These are phyloP conservation scores for Pythium coloratum DNA, from an alignment of 352 stramenopile genomes.

Conservation along the genomic window DNA sequence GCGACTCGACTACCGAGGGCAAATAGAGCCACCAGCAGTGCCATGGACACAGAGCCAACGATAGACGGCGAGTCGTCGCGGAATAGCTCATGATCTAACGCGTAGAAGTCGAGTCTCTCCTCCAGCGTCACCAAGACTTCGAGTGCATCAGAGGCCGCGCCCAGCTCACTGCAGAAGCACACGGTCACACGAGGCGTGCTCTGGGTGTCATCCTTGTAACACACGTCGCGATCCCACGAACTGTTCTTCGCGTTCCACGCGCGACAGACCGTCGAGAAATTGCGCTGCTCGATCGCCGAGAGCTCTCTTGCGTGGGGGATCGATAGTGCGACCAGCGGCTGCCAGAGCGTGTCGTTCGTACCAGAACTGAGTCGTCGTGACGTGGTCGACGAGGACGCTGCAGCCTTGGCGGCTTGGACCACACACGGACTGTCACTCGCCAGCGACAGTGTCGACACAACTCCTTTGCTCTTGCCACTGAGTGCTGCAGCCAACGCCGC, in stretches of 20 bases:
- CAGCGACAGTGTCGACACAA: slow-evolving; percentile 34
- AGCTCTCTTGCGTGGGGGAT: slow-evolving; percentile 54
- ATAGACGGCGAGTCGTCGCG: slow-evolving; percentile 61
- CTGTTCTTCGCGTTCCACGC: slow-evolving; percentile 43
- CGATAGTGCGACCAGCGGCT: slow-evolving; percentile 43
- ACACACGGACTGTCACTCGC: slow-evolving; percentile 43
- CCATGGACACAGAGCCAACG: slow-evolving; percentile 38
- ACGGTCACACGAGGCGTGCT: slow-evolving; percentile 45
- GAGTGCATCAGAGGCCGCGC: slow-evolving; percentile 20
- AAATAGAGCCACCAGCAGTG: slow-evolving; percentile 42
- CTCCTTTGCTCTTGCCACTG: slow-evolving; percentile 17
- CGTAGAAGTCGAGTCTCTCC: slow-evolving; percentile 67
- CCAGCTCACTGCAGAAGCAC: slow-evolving; percentile 55
- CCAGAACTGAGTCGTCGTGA: slow-evolving; percentile 10
- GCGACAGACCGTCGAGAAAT: slow-evolving; percentile 63
- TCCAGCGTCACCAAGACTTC: slow-evolving; percentile 67
- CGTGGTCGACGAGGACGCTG: slow-evolving; percentile 25
- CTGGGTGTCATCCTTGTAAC: slow-evolving; percentile 52
- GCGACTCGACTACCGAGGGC: slow-evolving; percentile 32
- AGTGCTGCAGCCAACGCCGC: slow-evolving; percentile 27
- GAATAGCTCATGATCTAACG: slow-evolving; percentile 51
- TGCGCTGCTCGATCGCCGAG: slow-evolving; percentile 42
- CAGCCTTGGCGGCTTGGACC: background rate
- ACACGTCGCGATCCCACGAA: slow-evolving; percentile 51
- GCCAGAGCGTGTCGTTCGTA: slow-evolving; percentile 25